phyloP scores from a whole-genome alignment of 1,139 yeast species.

The Scheffersomyces lignicola region DNA sequence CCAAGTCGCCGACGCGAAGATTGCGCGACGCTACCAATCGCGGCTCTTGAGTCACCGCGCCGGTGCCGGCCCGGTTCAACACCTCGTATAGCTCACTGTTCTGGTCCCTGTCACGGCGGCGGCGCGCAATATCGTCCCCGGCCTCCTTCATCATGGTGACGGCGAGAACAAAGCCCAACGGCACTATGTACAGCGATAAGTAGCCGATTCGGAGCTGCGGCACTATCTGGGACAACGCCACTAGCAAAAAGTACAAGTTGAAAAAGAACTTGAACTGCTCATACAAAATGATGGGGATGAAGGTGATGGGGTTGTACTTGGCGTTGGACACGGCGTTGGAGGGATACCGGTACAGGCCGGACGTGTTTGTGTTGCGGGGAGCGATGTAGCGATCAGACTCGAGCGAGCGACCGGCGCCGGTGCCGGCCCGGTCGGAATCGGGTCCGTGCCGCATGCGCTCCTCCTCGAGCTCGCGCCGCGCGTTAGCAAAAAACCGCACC shows the following conservation, averaged over 20 bases:
- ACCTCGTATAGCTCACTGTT: slow-evolving; percentile 82
- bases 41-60: slow-evolving; percentile 27
- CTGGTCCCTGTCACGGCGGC: slow-evolving; percentile 87
- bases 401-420: slow-evolving; percentile 2
- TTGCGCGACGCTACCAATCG: slow-evolving; percentile 57
- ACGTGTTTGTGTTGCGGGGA: slow-evolving; percentile 33
- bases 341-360: slow-evolving; percentile 43
- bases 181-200: slow-evolving; percentile 88
- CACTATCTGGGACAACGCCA: slow-evolving; percentile 91
- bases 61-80: slow-evolving; percentile 35
- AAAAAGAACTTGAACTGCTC: slow-evolving; percentile 97
- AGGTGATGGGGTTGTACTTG: slow-evolving; percentile 85
- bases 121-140: slow-evolving; percentile 85
- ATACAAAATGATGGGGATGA: slow-evolving; percentile 83
- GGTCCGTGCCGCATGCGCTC: slow-evolving; percentile 20
- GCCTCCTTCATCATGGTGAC: slow-evolving; percentile 98
- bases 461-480: slow-evolving; percentile 28
- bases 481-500: slow-evolving; percentile 23
- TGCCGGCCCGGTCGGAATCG: slow-evolving; percentile 11
- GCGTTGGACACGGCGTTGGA: slow-evolving; percentile 91
- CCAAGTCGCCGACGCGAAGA: slow-evolving; percentile 82
- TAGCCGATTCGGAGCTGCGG: slow-evolving; percentile 93
- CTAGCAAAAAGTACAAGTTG: slow-evolving; percentile 86
- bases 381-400: slow-evolving; percentile 32
- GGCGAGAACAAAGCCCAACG: slow-evolving; percentile 84